Base-by-base conservation (phyloP, 768 basidiomycete species). In the Lanmaoa rubissima region DNA sequence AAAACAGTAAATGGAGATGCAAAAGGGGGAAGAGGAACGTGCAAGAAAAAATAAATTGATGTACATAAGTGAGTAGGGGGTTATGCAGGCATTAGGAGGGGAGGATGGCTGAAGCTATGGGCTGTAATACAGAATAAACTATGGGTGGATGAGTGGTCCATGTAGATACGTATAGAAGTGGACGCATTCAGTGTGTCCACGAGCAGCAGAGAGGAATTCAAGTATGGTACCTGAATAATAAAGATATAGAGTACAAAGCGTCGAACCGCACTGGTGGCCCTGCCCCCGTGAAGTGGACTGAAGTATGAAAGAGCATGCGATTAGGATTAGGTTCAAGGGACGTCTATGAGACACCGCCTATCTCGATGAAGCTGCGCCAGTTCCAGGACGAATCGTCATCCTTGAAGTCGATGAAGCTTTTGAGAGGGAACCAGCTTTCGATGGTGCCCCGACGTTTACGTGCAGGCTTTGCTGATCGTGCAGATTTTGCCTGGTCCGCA, bases 341-440 rank as follows among this genome's bases (percentile, higher is more conserved):
- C 12, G 39, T 34, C 46, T 52, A 69, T 54, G 65, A 14, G 38
- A 71, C 63, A 16, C 70, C 73, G 14, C 78, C 73, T 16, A 87
- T 79, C 66, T 87, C 81, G 62, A 87, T 81, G 65, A 87, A 82
- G 69, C 83, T 84, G 60, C 83, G 74, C 85, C 84, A 87, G 51
- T 76, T 76, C 74, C 82, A 81, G 5, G 73, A 70, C 24, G 74
- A 67, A 31, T 78, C 73, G 26, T 80, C 79, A 36, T 82, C 81
- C 54, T 76, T 77, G 48, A 87, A 71, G 64, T 87, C 85, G 53
- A 87, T 86, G 69, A 87, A 87, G 61, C 84, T 85, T 58, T 78
- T 78, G 45, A 86, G 73, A 0, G 82, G 80, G 57, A 85, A 79
- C 78, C 82, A 80, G 32, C 74, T 73, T 43, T 79, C 76, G 41